phyloP scores from a whole-genome alignment of 2,329 filamentous ascomycete genomes.

The Cladosporium halotolerans region DNA sequence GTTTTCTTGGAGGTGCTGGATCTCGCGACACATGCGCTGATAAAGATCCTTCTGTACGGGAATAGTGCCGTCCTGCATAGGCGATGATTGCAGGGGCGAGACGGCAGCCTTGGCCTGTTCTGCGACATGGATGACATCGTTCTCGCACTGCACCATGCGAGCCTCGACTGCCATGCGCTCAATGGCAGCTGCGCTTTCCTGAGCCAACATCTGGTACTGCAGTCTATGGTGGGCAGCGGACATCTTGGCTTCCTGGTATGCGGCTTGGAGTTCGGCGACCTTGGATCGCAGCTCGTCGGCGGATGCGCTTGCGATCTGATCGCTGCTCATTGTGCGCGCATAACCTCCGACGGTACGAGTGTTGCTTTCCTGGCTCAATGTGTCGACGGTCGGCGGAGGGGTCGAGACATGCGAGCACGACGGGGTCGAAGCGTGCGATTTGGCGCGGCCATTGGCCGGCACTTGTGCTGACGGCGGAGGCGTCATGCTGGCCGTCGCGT shows the following conservation, averaged over 20 bases:
- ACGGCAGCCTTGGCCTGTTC: slow-evolving; percentile 57
- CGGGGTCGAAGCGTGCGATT: slow-evolving; percentile 46
- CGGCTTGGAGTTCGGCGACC: slow-evolving; percentile 45
- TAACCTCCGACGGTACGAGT: slow-evolving; percentile 13
- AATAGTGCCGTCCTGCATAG: slow-evolving; percentile 40
- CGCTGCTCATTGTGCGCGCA: slow-evolving; percentile 36
- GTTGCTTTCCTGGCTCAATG: slow-evolving; percentile 12
- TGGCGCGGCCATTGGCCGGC: slow-evolving; percentile 27
- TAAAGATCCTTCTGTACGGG: slow-evolving; percentile 48
- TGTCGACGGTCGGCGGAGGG: slow-evolving; percentile 39
- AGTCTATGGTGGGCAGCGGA: slow-evolving; percentile 85
- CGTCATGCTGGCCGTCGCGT: slow-evolving; percentile 39
- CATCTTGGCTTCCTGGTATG: slow-evolving; percentile 65
- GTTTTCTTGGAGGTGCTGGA: slow-evolving; percentile 59
- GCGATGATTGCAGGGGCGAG: slow-evolving; percentile 35
- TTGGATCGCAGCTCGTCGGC: slow-evolving; percentile 49
- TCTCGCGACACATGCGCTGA: slow-evolving; percentile 44
- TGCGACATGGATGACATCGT: slow-evolving; percentile 71
- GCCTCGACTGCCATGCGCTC: slow-evolving; percentile 87
- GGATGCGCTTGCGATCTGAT: slow-evolving; percentile 48
- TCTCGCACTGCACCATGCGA: slow-evolving; percentile 81
- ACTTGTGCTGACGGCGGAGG: slow-evolving; percentile 59
- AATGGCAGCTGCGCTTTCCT: slow-evolving; percentile 77
- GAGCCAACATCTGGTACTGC: slow-evolving; percentile 75
- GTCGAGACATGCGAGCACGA: slow-evolving; percentile 44